phyloP scores from a whole-genome alignment of 352 stramenopile species.

The Phytopythium vexans region DNA sequence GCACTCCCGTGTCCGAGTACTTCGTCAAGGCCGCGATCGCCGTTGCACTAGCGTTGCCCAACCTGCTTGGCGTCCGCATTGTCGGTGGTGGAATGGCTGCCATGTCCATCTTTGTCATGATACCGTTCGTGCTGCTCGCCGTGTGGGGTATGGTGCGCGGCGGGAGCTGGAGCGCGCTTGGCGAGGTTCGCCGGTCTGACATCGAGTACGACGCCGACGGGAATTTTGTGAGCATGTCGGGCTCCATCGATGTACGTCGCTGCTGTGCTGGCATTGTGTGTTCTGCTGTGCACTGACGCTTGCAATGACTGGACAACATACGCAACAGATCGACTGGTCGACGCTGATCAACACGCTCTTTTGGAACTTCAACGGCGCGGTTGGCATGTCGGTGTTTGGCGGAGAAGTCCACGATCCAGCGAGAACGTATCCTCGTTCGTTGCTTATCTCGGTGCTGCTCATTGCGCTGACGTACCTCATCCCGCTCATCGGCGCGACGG shows the following conservation, averaged over 20 bases:
- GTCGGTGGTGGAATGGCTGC: constrained; percentile 74
- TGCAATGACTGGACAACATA: too few relatives aligned
- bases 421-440: constrained; percentile 74
- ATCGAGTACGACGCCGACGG: constrained; percentile 28
- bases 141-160: constrained; percentile 26
- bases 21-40: constrained; percentile 45
- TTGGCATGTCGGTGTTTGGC: constrained; percentile 84
- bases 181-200: constrained; percentile 31
- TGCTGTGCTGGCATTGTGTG: too few relatives aligned
- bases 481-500: constrained; percentile 80
- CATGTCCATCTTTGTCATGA: constrained; percentile 87
- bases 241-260: constrained; percentile 15
- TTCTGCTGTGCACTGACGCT: too few relatives aligned
- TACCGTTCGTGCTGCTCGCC: constrained; percentile 86
- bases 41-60: constrained; percentile 34
- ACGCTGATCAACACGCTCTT: constrained; percentile 93
- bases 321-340: constrained; percentile 61
- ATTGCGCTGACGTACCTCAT: constrained; percentile 85
- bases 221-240: constrained; percentile 38
- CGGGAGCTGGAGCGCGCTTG: constrained; percentile 33
- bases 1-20: constrained; percentile 24
- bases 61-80: constrained; percentile 67
- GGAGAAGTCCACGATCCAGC: constrained; percentile 85
- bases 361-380: constrained; percentile 94
- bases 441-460: constrained; percentile 78